phyloP scores from a whole-genome alignment of 345 rosid genomes.

The Salix caprea region DNA sequence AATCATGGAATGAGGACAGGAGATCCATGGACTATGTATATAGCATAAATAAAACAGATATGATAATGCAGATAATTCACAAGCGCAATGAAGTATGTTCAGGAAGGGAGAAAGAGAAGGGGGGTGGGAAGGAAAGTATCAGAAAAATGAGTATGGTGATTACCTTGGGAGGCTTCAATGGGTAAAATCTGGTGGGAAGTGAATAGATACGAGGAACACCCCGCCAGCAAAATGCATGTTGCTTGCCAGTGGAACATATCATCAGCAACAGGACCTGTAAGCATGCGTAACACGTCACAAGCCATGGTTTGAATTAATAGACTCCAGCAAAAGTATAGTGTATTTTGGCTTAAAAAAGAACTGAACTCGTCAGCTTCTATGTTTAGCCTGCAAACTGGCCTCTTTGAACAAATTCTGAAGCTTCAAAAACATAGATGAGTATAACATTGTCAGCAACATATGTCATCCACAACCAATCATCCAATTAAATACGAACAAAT shows the following conservation, averaged over 20 bases:
- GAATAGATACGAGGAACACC: conserved; percentile 20
- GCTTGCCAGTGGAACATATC: conserved; percentile 26
- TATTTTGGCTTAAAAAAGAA: not conserved
- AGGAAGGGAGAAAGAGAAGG: not conserved
- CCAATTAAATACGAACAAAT: not conserved
- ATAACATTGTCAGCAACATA: not conserved
- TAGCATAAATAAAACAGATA: not conserved
- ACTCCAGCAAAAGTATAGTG: not conserved
- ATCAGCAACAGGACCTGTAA: conserved; percentile 22
- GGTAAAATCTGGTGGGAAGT: conserved; percentile 22
- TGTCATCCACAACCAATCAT: not conserved
- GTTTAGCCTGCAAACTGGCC: not conserved
- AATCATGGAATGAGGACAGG: not conserved
- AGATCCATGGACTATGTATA: not conserved
- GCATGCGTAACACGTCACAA: not conserved
- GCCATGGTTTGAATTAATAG: not conserved
- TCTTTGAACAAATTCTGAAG: not conserved
- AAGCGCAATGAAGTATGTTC: not conserved
- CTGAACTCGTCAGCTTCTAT: not conserved
- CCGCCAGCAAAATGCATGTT: conserved; percentile 22
- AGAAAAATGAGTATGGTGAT: not conserved
- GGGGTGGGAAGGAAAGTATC: not conserved
- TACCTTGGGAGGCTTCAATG: conserved; percentile 26
- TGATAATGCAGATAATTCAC: not conserved
- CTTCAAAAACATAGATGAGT: not conserved